A percentile compares a stretch with the other conserved stretches of the same genome.
phyloP scores from a whole-genome alignment of 2,329 filamentous ascomycete genomes.

The Aspergillus quadrilineatus region DNA sequence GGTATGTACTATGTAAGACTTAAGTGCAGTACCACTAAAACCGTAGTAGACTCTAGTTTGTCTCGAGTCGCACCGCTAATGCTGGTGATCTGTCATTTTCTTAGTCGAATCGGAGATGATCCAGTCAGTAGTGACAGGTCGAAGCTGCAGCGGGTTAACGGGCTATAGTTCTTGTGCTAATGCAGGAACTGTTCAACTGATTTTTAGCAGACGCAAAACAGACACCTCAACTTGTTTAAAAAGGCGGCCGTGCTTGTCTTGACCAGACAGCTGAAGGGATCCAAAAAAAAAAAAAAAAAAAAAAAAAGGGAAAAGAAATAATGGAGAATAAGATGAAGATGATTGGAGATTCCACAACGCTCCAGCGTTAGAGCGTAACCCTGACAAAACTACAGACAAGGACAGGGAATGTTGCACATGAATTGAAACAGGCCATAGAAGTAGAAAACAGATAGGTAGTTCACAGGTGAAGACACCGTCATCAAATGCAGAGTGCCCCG shows the following conservation, averaged over 20 bases:
- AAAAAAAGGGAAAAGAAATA: neutral
- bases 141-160: neutral
- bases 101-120: neutral
- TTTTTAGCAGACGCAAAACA: neutral
- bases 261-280: neutral
- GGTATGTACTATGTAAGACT: neutral
- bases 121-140: neutral
- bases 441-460: constrained; percentile 14
- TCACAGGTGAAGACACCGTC: constrained; percentile 21
- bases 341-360: constrained; percentile 5
- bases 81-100: constrained; percentile 1
- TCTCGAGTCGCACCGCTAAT: constrained; percentile 3
- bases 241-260: neutral
- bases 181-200: constrained; percentile 7
- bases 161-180: neutral
- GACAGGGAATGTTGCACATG: constrained; percentile 23
- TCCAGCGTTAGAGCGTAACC: constrained; percentile 18
- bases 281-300: neutral
- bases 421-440: constrained; percentile 19
- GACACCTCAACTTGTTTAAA: neutral
- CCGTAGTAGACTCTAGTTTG: neutral
- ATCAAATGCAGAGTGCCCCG: constrained; percentile 24
- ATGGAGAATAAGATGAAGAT: neutral
- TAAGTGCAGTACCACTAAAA: neutral
- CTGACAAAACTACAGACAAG: constrained; percentile 1